Evolutionary conservation across 148 eudicot genomes (phyloP).

Genomic region (Vaccinium macrocarpon): DNA sequence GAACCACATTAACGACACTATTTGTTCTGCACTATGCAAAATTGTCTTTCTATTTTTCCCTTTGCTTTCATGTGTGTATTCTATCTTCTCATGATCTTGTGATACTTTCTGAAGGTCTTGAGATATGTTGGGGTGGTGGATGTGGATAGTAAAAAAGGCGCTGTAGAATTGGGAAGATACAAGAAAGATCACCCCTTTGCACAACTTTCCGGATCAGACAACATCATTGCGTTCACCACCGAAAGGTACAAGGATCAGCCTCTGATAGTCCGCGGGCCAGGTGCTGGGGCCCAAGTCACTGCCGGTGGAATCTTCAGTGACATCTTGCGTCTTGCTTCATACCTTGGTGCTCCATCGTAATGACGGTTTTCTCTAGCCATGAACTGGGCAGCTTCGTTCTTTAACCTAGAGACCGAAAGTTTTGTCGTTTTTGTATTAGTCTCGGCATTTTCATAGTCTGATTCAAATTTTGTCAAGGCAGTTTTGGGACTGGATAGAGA

Average conservation of each 20-base stretch:
- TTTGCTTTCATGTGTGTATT: not conserved
- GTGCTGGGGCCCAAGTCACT: slow-evolving; percentile 95
- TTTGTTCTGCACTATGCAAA: not conserved
- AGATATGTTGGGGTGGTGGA: slow-evolving; percentile 97
- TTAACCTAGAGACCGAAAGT: not conserved
- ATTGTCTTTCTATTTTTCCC: not conserved
- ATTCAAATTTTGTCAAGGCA: not conserved
- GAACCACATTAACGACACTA: not conserved
- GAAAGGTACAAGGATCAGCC: slow-evolving; percentile 85
- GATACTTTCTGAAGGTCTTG: slow-evolving; percentile 53
- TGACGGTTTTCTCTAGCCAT: not conserved
- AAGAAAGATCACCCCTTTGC: slow-evolving; percentile 94
- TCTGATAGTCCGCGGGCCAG: slow-evolving; percentile 93
- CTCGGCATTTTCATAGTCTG: not conserved
- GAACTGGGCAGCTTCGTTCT: not conserved
- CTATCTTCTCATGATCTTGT: not conserved
- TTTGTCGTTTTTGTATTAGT: not conserved
- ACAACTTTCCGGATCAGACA: slow-evolving; percentile 94
- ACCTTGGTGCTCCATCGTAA: slow-evolving; percentile 96
- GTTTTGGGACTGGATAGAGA: not conserved
- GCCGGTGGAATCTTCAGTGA: slow-evolving; percentile 98
- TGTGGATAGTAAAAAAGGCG: slow-evolving; percentile 62
- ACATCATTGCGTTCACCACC: slow-evolving; percentile 84
- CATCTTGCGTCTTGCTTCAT: slow-evolving; percentile 79
- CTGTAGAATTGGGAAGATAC: slow-evolving; percentile 73